Conservation (phyloP, 495 filamentous ascomycete genomes). For the Hypoxylon crocopeplum region DNA sequence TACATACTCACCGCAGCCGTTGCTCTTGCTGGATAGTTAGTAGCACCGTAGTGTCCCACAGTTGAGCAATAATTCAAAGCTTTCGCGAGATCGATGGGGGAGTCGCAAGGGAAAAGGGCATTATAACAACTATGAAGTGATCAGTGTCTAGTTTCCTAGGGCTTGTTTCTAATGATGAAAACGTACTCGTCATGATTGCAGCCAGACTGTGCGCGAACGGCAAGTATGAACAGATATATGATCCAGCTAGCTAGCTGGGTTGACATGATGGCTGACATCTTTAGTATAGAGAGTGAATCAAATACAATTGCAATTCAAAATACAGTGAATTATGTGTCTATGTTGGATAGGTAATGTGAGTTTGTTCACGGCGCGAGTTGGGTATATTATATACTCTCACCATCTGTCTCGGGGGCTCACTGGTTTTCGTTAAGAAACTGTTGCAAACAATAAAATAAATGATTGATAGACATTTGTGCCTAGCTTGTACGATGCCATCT, state of each 20-base stretch:
- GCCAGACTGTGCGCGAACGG: slow-evolving; percentile 19
- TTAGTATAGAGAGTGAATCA: slow-evolving; percentile 5
- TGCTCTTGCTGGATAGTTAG: slow-evolving; percentile 36
- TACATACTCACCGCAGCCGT: slow-evolving; percentile 30
- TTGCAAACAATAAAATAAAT: neutral
- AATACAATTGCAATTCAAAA: slow-evolving; percentile 3
- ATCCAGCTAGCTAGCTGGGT: slow-evolving; percentile 28
- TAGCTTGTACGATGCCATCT: slow-evolving; percentile 9
- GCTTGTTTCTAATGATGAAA: neutral
- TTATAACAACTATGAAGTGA: slow-evolving; percentile 30
- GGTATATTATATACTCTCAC: neutral
- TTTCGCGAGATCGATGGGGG: slow-evolving; percentile 21
- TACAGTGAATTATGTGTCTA: slow-evolving; percentile 5
- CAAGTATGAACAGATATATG: slow-evolving; percentile 26
- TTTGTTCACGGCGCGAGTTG: neutral
- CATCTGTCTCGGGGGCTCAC: neutral
- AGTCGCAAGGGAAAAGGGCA: slow-evolving; percentile 38
- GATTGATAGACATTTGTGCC: slow-evolving; percentile 14
- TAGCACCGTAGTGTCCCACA: slow-evolving; percentile 34
- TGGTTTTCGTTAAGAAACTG: neutral
- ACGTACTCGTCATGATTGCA: slow-evolving; percentile 36
- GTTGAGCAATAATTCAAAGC: slow-evolving; percentile 38
- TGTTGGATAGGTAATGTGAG: neutral
- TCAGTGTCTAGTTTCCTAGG: neutral
- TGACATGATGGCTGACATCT: slow-evolving; percentile 18